These are phyloP conservation scores for Nakaseomyces delphensis DNA, from an alignment of 1,139 yeast species.

Conservation along the genomic window DNA sequence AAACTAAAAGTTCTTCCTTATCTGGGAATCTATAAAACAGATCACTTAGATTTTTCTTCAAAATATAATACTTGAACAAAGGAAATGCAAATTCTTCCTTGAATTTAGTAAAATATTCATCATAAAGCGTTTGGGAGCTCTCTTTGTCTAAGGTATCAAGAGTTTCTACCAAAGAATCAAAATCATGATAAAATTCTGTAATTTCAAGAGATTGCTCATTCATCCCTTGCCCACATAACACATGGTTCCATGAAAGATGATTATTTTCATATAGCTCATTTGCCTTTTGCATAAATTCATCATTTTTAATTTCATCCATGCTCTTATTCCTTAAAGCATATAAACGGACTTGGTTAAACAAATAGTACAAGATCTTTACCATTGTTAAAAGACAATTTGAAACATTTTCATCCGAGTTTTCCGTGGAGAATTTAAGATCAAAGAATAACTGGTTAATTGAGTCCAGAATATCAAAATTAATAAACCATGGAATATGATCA, in stretches of 20 bases:
- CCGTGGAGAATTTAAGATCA: conserved; percentile 18
- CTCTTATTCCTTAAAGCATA: conserved; percentile 26
- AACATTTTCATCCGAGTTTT: conserved; percentile 11
- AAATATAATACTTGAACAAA: conserved; percentile 53
- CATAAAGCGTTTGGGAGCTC: conserved; percentile 36
- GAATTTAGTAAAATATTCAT: conserved; percentile 49
- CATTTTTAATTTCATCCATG: conserved; percentile 8
- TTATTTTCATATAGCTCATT: conserved; percentile 22
- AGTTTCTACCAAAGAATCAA: conserved; percentile 56
- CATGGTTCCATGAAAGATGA: conserved; percentile 44
- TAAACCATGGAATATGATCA: conserved; percentile 33
- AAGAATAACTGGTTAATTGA: conserved; percentile 29
- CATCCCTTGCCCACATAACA: conserved; percentile 41
- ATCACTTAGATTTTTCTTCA: conserved; percentile 44
- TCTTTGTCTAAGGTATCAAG: conserved; percentile 46
- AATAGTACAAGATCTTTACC: conserved; percentile 32
- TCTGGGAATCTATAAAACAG: conserved; percentile 52
- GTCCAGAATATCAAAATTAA: conserved; percentile 20
- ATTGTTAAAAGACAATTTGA: conserved; percentile 22
- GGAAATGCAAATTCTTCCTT: conserved; percentile 63
- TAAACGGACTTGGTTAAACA: conserved; percentile 28
- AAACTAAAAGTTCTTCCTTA: conserved; percentile 42
- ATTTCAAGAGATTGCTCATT: conserved; percentile 50
- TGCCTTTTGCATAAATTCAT: conserved; percentile 3
- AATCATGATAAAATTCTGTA: conserved; percentile 59